Base-by-base conservation (phyloP, 768 basidiomycete genomes). In the Podaxis sp. region DNA sequence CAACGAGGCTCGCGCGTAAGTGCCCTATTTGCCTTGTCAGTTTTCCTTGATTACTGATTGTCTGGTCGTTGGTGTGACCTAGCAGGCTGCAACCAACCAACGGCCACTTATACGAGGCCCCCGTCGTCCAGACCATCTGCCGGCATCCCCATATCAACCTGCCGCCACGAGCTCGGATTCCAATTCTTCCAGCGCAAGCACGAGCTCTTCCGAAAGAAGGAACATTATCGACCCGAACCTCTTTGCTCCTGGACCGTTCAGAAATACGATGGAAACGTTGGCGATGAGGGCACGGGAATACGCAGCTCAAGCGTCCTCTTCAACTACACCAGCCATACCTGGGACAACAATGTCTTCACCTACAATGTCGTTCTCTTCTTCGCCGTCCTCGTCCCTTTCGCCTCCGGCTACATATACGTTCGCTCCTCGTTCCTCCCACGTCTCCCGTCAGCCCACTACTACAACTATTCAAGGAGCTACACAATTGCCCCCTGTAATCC, bases 221-320 rank as follows among this genome's bases (percentile, higher is more conserved):
- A 50, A 50, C 3, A 50, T 56, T 5, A 62, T 79, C 12, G 70
- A 80, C 65, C 73, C 77, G 0, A 71, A 75, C 12, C 68, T 73
- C 1, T 80, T 79, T 65, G 74, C 75, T 8, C 77, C 81, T 49
- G 82, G 83, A 3, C 79, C 80, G 1, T 83, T 83, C 72, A 70
- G 81, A 27, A 79, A 79, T 55, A 82, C 83, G 2, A 71, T 85
- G 63, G 77, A 79, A 58, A 73, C 78, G 40, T 58, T 71, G 3
- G 68, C 70, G 4, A 63, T 19, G 65, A 49, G 69, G 69, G 37
- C 62, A 59, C 55, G 62, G 15, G 47, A 63, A 38, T 19, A 43
- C 36, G 41, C 61, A 61, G 63, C 59, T 36, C 64, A 43, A 51
- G 15, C 41, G 12, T 46, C 64, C 29, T 63, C 63, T 33, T 60